Percentiles rank a stretch among this genome's conserved stretches.
Evolutionary conservation across 768 basidiomycete genomes (phyloP).

Genomic region (Lactarius deliciosus): DNA sequence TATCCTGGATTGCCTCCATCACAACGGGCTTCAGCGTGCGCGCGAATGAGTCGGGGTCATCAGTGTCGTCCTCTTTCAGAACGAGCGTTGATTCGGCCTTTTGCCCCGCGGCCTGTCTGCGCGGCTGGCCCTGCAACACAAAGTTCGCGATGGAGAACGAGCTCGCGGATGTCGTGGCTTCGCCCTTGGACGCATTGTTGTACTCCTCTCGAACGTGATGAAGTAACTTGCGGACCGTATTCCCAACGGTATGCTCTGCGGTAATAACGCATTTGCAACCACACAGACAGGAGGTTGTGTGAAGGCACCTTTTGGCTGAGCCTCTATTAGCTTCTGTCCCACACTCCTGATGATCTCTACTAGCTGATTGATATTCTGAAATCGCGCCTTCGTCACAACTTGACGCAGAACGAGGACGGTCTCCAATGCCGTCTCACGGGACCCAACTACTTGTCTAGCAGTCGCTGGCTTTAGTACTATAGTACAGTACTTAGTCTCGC

Average conservation of each 20-base stretch:
- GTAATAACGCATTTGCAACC: conserved; percentile 20
- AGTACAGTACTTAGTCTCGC: conserved; percentile 9
- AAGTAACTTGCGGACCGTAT: conserved; percentile 89
- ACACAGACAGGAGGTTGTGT: conserved; percentile 2
- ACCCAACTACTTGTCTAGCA: conserved; percentile 85
- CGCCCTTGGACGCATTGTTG: conserved; percentile 66
- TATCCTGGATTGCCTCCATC: conserved; percentile 96
- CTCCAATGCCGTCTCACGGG: conserved; percentile 84
- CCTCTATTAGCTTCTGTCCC: conserved; percentile 79
- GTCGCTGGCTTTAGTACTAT: conserved; percentile 29
- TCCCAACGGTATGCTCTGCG: conserved; percentile 90
- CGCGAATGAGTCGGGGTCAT: conserved; percentile 79
- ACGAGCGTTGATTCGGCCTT: conserved; percentile 56
- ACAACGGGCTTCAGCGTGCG: conserved; percentile 84
- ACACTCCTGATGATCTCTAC: conserved; percentile 75
- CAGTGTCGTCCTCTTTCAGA: conserved; percentile 65
- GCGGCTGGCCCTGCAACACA: conserved; percentile 75
- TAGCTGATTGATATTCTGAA: conserved; percentile 84
- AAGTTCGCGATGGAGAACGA: conserved; percentile 79
- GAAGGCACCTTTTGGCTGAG: conserved; percentile 86
- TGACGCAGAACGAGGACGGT: conserved; percentile 86
- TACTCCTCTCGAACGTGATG: conserved; percentile 97
- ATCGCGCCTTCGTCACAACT: conserved; percentile 83
- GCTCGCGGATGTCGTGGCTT: conserved; percentile 38
- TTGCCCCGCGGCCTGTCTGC: conserved; percentile 43